Base-by-base conservation (phyloP, 148 eudicot genomes). In the Persicaria maculosa region DNA sequence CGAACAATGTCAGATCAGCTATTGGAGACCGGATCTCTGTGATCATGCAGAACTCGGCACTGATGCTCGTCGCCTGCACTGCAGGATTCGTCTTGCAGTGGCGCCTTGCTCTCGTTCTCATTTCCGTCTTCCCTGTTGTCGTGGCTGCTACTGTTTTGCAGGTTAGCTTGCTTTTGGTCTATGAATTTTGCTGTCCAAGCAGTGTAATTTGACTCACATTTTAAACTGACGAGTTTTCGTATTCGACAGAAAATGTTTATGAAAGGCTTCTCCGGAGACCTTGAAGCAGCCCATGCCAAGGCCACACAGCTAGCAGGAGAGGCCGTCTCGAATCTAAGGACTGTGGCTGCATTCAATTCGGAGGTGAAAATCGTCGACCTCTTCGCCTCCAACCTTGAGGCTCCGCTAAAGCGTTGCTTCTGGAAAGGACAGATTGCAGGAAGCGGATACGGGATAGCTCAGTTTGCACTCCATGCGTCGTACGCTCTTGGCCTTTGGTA, bases 391-490 rank as follows among this genome's bases (percentile, higher is more conserved):
- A 96, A 83, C 77, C 99, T 96, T 6, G 80, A 83, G 75, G 72
- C 81, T 7, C 99, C 99, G 17, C 84, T 96, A 2, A 79, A 84
- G n/a, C 96, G 93, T 53, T 89, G 94, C 85, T 96, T 96, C 81
- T 96, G 99, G 99, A 96, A 96, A 82, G 99, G 99, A 22, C 99
- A 96, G 82, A 96, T 96, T 57, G 99, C 99, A 1, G 99, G 99
- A 55, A 90, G 89, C 62, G 97, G 97, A 9, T 96, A 89, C 44
- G 99, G 99, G 17, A 84, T 90, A 47, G 99, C 99, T 54, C 99
- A 96, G 77, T 96, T 96, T 73, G 84, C 91, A 5, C 99, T 96
- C 76, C 93, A 96, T 57, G 99, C 97, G 61, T 96, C 99, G 45
- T 96, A 96, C 52, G 97, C 99, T 44, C 88, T 96, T 3, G 99